phyloP scores from a whole-genome alignment of 371 early-diverging fungal genomes.

The Batkoa obscura region DNA sequence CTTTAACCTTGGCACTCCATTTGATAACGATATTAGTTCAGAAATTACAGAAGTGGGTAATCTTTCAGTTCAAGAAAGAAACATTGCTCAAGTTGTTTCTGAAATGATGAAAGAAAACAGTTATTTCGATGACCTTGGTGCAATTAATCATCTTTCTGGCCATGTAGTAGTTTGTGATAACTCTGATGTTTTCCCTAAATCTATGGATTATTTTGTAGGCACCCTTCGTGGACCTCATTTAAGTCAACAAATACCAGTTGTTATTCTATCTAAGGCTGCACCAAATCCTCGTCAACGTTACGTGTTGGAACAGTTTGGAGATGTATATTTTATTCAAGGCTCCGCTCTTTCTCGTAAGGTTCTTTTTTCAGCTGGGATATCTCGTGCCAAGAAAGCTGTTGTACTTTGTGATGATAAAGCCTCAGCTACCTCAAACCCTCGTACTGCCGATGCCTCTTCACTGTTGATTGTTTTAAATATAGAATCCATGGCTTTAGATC shows the following conservation, averaged over 20 bases:
- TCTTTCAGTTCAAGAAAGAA: neutral
- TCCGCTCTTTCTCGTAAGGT: slow-evolving; percentile 32
- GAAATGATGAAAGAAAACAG: slow-evolving; percentile 1
- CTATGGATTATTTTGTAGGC: slow-evolving; percentile 5
- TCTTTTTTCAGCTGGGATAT: slow-evolving; percentile 27
- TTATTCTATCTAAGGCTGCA: slow-evolving; percentile 25
- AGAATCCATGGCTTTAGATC: slow-evolving; percentile 26
- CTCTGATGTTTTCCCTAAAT: neutral
- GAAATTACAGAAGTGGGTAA: neutral
- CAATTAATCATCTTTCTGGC: neutral
- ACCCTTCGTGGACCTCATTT: neutral
- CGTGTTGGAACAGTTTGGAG: slow-evolving; percentile 20
- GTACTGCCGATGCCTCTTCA: slow-evolving; percentile 35
- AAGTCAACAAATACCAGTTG: slow-evolving; percentile 17
- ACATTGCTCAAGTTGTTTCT: slow-evolving; percentile 1
- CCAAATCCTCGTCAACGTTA: slow-evolving; percentile 18
- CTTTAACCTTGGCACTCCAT: too few species aligned
- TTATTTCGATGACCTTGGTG: neutral
- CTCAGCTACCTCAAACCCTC: slow-evolving; percentile 10
- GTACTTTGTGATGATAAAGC: slow-evolving; percentile 22
- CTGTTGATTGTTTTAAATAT: slow-evolving; percentile 42
- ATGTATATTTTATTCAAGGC: slow-evolving; percentile 30
- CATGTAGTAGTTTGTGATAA: slow-evolving; percentile 3
- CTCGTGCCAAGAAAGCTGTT: slow-evolving; percentile 22
- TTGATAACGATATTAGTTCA: neutral